Evolutionary conservation across 1,284 basidiomycete genomes (phyloP).

Genomic region (Cutaneotrichosporon spelunceum): DNA sequence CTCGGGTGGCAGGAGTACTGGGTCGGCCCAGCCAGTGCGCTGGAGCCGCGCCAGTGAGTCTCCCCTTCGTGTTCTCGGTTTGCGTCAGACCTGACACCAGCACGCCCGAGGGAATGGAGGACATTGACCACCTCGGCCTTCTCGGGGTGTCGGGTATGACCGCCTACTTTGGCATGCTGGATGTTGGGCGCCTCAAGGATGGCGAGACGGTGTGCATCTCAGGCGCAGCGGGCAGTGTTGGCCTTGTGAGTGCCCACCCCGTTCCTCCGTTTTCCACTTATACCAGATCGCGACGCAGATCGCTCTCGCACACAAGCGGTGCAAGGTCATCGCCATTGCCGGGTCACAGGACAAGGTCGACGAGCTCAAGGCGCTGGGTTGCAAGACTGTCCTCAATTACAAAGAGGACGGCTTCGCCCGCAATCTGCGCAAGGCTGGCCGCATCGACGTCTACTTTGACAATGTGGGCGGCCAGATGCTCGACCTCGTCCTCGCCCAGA

Average conservation of each 20-base stretch:
- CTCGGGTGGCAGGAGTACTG: constrained; percentile 77
- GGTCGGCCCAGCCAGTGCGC: constrained; percentile 59
- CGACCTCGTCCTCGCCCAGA: constrained; percentile 66
- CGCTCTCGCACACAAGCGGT: constrained; percentile 54
- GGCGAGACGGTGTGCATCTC: constrained; percentile 82
- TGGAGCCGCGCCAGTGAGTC: constrained; percentile 59
- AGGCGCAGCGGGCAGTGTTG: constrained; percentile 79
- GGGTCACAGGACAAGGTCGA: constrained; percentile 74
- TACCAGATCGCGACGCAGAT: constrained; percentile 65
- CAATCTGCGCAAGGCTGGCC: constrained; percentile 56
- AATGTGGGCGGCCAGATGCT: constrained; percentile 75
- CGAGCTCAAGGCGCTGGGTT: constrained; percentile 78
- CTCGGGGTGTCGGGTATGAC: constrained; percentile 75
- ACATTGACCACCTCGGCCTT: constrained; percentile 72
- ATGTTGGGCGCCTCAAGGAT: constrained; percentile 70
- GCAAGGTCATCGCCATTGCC: constrained; percentile 78
- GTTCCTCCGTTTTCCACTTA: no score
- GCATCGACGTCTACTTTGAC: constrained; percentile 77
- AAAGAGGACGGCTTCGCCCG: constrained; percentile 69
- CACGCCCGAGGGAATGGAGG: constrained; percentile 57
- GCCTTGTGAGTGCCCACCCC: no score
- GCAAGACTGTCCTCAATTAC: constrained; percentile 81
- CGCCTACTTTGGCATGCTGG: constrained; percentile 79
- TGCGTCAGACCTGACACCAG: constrained; percentile 42
- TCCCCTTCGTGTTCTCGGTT: neutral